Conservation (phyloP, 306 rosid species). For the Medicago arabica region DNA sequence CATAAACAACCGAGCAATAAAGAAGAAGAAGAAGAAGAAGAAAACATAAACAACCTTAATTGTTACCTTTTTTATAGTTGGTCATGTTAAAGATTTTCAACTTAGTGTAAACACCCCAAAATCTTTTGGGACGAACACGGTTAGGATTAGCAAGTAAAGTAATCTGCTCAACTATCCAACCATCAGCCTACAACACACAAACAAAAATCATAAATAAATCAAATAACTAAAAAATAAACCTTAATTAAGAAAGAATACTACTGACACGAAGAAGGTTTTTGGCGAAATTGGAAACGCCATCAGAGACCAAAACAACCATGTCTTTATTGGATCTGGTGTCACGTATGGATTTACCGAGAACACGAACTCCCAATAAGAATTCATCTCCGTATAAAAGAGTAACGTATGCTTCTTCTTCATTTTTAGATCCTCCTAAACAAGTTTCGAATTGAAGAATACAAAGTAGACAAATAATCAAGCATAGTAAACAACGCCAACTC, state of each 20-base stretch:
- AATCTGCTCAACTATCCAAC: slow-evolving; percentile 94
- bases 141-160: slow-evolving; percentile 93
- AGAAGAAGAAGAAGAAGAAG: no score
- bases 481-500: slow-evolving; percentile 1
- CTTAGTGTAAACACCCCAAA: slow-evolving; percentile 99
- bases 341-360: slow-evolving; percentile 90
- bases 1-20: no score
- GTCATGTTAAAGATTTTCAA: slow-evolving; percentile 96
- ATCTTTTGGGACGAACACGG: slow-evolving; percentile 87
- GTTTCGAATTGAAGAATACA: slow-evolving; percentile 49
- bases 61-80: slow-evolving; percentile 91
- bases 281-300: slow-evolving; percentile 92
- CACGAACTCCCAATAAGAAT: slow-evolving; percentile 92
- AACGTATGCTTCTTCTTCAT: slow-evolving; percentile 71
- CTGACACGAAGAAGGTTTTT: slow-evolving; percentile 71
- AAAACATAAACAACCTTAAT: no score
- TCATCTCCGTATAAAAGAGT: slow-evolving; percentile 97
- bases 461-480: slow-evolving; percentile 27
- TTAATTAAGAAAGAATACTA: neutral
- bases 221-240: neutral
- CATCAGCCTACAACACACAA: slow-evolving; percentile 77
- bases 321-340: slow-evolving; percentile 83
- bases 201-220: slow-evolving; percentile 38
- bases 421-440: slow-evolving; percentile 59
- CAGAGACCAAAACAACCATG: slow-evolving; percentile 93